Conservation (phyloP, 2,329 filamentous ascomycete genomes). For the Colletotrichum spaethianum region DNA sequence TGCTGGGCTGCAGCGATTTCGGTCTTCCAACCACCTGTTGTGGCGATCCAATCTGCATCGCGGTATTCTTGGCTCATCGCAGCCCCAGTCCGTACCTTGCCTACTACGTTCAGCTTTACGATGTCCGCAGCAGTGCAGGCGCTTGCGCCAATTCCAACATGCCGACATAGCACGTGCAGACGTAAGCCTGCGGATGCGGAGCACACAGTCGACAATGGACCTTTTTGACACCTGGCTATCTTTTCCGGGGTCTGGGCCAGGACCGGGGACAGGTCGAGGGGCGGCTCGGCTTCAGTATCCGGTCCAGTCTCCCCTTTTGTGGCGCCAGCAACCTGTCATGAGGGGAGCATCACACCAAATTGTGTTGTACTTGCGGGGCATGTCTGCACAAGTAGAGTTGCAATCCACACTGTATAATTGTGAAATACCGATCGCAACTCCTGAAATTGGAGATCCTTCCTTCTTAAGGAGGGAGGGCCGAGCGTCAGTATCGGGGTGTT, state of each 20-base stretch:
- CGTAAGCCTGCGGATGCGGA: no score
- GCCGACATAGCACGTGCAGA: background rate
- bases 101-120: background rate
- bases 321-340: background rate
- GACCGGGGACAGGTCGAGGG: background rate
- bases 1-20: background rate
- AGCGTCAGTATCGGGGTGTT: background rate
- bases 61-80: background rate
- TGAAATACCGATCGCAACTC: background rate
- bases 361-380: background rate
- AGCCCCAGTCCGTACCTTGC: background rate
- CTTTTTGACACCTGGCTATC: background rate
- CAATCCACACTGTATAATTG: background rate
- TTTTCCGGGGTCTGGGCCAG: background rate
- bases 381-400: background rate
- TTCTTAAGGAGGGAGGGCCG: background rate
- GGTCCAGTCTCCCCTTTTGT: background rate
- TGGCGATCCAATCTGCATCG: background rate
- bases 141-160: background rate
- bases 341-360: background rate
- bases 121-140: background rate
- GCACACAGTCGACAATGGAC: background rate
- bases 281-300: background rate
- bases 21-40: background rate
- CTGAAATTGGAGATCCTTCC: background rate